Percentiles rank a stretch among this genome's conserved stretches.
These are phyloP conservation scores for Trichosporon faecale DNA, from an alignment of 1,284 basidiomycete species.

Conservation along the genomic window DNA sequence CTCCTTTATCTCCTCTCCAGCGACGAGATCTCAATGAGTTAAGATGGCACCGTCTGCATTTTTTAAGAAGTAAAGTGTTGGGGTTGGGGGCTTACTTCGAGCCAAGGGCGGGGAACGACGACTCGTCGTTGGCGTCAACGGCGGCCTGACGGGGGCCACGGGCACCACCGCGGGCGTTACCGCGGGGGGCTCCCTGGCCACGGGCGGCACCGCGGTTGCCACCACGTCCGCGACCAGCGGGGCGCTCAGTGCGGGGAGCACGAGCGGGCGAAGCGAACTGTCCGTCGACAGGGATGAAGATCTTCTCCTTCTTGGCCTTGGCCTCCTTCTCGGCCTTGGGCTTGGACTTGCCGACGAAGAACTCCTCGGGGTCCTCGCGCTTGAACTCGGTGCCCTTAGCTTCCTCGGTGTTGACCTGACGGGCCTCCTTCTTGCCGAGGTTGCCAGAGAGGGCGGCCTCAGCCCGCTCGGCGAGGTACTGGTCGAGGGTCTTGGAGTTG, in stretches of 20 bases:
- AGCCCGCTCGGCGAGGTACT: constrained; percentile 52
- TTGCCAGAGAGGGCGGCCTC: constrained; percentile 33
- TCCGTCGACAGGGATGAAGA: constrained; percentile 52
- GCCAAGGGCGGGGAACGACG: constrained; percentile 74
- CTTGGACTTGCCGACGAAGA: constrained; percentile 50
- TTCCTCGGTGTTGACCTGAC: constrained; percentile 35
- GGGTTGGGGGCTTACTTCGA: constrained; percentile 28
- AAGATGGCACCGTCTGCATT: constrained; percentile 5
- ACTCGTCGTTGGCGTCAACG: constrained; percentile 71
- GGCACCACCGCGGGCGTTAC: constrained; percentile 35
- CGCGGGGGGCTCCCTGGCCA: constrained; percentile 53
- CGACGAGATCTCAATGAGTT: background rate
- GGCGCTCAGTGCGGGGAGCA: constrained; percentile 32
- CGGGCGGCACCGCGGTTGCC: constrained; percentile 50
- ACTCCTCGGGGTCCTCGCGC: constrained; percentile 47
- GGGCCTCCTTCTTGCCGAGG: constrained; percentile 35
- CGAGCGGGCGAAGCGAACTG: constrained; percentile 48
- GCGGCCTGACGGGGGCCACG: constrained; percentile 35
- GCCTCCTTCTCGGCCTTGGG: constrained; percentile 33
- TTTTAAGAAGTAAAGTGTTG: constrained; percentile 8
- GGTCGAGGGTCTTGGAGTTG: constrained; percentile 64
- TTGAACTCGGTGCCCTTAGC: constrained; percentile 46
- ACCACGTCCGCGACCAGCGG: constrained; percentile 35
- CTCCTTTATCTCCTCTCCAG: constrained; percentile 6
- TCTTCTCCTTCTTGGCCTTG: constrained; percentile 51